These are phyloP conservation scores for Ceratocystis huliohia DNA, from an alignment of 2,329 filamentous ascomycete genomes.

Conservation along the genomic window DNA sequence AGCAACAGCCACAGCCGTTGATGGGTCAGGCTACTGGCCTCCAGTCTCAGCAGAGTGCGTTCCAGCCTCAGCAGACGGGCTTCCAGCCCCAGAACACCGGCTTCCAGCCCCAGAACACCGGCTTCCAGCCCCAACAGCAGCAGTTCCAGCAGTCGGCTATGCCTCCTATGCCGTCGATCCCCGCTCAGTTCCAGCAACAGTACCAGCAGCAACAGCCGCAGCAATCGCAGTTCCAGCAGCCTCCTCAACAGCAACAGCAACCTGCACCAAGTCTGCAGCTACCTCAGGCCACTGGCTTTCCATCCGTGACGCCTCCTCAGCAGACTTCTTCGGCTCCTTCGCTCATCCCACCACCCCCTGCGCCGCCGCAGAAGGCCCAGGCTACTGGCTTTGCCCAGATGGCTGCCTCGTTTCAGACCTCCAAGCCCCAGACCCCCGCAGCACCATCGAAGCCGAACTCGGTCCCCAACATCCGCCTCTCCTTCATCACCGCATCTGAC, in stretches of 20 bases:
- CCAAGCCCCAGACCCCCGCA: conserved; percentile 33
- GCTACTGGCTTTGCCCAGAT: conserved; percentile 53
- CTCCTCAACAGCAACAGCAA: conserved; percentile 31
- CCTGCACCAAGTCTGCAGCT: conserved; percentile 31
- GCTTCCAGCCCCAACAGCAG: conserved; percentile 34
- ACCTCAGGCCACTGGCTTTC: conserved; percentile 36
- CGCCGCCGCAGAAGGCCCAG: conserved; percentile 52
- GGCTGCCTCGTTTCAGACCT: conserved; percentile 52
- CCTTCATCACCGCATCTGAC: conserved; percentile 89
- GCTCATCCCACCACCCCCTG: conserved; percentile 35
- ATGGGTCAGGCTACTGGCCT: conserved; percentile 40
- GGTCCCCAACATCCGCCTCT: conserved; percentile 87
- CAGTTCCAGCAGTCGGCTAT: conserved; percentile 45
- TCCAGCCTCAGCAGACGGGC: conserved; percentile 17
- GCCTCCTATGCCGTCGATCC: conserved; percentile 47
- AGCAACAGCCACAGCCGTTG: conserved; percentile 45
- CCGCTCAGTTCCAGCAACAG: conserved; percentile 46
- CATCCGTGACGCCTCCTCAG: conserved; percentile 37
- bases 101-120: conserved; percentile 17
- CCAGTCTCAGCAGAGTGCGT: conserved; percentile 18
- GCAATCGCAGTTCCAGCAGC: conserved; percentile 33
- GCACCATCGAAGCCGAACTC: conserved; percentile 48
- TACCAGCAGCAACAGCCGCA: conserved; percentile 39
- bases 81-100: conserved; percentile 18
- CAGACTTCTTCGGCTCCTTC: conserved; percentile 33